A percentile compares a stretch with the other conserved stretches of the same genome.
Evolutionary conservation across 2,329 filamentous ascomycete species (phyloP).

Genomic region (Gremmenia infestans): DNA sequence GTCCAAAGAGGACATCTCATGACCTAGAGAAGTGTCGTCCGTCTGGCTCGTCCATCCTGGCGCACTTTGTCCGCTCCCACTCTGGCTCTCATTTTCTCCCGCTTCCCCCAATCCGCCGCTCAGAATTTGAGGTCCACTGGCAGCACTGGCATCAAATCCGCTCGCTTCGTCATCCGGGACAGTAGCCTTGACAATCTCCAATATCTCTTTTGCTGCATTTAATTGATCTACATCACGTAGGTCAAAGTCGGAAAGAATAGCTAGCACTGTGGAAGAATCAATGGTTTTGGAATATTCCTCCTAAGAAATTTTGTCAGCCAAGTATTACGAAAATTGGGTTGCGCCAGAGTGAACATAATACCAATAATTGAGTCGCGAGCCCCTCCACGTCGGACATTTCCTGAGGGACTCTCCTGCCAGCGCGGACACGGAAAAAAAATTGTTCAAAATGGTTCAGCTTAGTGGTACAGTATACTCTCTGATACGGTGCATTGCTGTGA

Average conservation of each 20-base stretch:
- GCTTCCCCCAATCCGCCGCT: slow-evolving; percentile 8
- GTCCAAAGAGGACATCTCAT: slow-evolving; percentile 21
- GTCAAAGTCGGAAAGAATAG: slow-evolving; percentile 71
- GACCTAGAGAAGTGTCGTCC: slow-evolving; percentile 27
- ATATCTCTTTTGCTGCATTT: slow-evolving; percentile 48
- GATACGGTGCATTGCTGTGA: not conserved
- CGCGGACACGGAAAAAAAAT: not conserved
- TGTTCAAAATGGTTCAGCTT: not conserved
- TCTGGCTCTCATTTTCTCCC: slow-evolving; percentile 15
- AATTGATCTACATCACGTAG: slow-evolving; percentile 49
- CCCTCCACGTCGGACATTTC: slow-evolving; percentile 3
- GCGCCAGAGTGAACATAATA: not conserved
- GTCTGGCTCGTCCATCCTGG: slow-evolving; percentile 26
- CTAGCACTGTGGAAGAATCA: slow-evolving; percentile 71
- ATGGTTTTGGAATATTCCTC: slow-evolving; percentile 68
- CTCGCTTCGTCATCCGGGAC: slow-evolving; percentile 65
- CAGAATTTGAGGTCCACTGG: slow-evolving; percentile 42
- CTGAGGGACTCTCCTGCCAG: not conserved
- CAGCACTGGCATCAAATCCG: slow-evolving; percentile 74
- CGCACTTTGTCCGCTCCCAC: slow-evolving; percentile 20
- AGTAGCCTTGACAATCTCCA: slow-evolving; percentile 61
- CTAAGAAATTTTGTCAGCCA: slow-evolving; percentile 26
- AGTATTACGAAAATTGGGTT: slow-evolving; percentile 1
- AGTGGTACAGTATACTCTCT: not conserved
- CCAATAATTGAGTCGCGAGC: slow-evolving; percentile 2